phyloP scores from a whole-genome alignment of 352 stramenopile species.

The Globisporangium carolinianum region DNA sequence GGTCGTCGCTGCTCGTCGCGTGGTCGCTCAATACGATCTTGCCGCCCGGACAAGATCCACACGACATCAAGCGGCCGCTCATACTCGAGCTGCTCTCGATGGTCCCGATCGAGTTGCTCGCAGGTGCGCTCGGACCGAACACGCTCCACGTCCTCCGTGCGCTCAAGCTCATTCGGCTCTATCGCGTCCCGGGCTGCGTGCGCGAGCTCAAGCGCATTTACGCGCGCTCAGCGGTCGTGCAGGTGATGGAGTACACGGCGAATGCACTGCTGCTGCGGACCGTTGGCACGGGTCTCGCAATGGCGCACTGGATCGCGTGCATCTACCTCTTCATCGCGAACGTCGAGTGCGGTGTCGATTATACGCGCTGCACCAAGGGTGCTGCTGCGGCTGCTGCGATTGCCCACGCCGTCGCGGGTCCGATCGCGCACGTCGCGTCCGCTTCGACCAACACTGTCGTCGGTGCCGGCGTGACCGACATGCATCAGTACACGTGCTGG shows the following conservation, averaged over 20 bases:
- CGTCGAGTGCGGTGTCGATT: constrained; percentile 55
- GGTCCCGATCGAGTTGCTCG: constrained; percentile 44
- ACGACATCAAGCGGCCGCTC: constrained; percentile 31
- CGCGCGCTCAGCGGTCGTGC: constrained; percentile 26
- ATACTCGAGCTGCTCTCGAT: constrained; percentile 39
- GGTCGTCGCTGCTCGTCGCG: constrained; percentile 26
- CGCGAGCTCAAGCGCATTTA: constrained; percentile 42
- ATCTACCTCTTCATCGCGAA: constrained; percentile 63
- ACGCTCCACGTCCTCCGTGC: constrained; percentile 45
- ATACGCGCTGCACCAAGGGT: constrained; percentile 38
- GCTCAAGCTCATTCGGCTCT: constrained; percentile 50
- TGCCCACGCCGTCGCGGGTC: background rate
- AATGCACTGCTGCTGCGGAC: constrained; percentile 50
- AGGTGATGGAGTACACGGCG: constrained; percentile 48
- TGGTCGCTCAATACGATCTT: constrained; percentile 71
- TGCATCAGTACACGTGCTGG: constrained; percentile 43
- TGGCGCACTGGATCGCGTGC: constrained; percentile 55
- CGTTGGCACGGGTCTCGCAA: constrained; percentile 29
- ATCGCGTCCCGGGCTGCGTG: constrained; percentile 38
- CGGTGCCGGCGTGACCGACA: background rate
- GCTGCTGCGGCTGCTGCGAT: constrained; percentile 4
- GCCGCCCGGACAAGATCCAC: constrained; percentile 16
- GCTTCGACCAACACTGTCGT: background rate
- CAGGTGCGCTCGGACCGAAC: constrained; percentile 32
- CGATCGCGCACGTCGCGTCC: background rate